Evolutionary conservation across 2,329 filamentous ascomycete species (phyloP), one percentile per base, ranked within the genome.

Genomic region (Emmonsiellopsis sp.): DNA sequence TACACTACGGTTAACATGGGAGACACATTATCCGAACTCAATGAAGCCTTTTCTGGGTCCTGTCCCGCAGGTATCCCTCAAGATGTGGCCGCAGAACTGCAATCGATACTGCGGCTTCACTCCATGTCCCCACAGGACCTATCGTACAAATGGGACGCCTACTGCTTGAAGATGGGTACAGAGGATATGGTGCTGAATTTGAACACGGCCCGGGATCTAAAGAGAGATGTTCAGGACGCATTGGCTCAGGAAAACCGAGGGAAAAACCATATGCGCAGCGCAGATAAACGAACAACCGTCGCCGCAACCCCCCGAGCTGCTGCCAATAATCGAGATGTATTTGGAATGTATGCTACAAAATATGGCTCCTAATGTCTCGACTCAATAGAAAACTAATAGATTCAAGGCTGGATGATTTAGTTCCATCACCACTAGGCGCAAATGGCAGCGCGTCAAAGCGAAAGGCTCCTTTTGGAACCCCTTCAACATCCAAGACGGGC

Each of bases 91-190:
- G 75, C 79, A 51, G 91, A 96, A 73, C 77, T 98, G 60, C 80
- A 86, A 66, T 94, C 89, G 55, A 94, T 95, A 67, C 80, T 93
- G 73, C 84, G 85, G 52, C 78, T 97, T 56, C 89, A 96, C 72
- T 83, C 83, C 47, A 80, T 97, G 56, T 82, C 84, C 13, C 79
- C 84, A 35, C 85, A 97, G 68, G 93, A 97, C 67, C 78, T 97
- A 30, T 96, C 89, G 71, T 96, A 89, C 82, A 97, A 97, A 78
- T 98, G 93, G 93, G 93, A 98, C 70, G 92, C 90, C 0, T 97
- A 96, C 77, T 91, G 87, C 70, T 86, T 98, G 67, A 95, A 92
- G 71, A 90, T 97, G 84, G 89, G 91, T 26, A 75, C 82, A 47
- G 89, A 94, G 54, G 86, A 89, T 54, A 84, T 84, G 57, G 84